phyloP scores from a whole-genome alignment of 2,329 filamentous ascomycete species.

The Cytospora piceae region DNA sequence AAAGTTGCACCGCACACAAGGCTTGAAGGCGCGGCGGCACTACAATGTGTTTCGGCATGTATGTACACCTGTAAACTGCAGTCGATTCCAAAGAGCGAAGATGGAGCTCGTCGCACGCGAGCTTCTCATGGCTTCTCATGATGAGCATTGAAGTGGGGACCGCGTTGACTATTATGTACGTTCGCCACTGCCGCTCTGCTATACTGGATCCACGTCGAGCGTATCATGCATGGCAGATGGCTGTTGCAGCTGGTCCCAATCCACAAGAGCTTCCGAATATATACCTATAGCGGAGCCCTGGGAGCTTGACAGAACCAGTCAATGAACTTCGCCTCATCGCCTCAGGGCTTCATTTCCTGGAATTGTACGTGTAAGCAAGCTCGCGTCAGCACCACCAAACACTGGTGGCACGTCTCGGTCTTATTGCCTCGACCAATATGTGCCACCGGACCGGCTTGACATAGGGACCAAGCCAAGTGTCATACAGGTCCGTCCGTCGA shows the following conservation, averaged over 20 bases:
- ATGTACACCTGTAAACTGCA: background rate
- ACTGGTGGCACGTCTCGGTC: conserved; percentile 10
- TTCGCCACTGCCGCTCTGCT: background rate
- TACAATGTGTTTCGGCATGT: background rate
- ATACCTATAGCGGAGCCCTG: conserved; percentile 1
- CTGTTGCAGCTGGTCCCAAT: conserved; percentile 8
- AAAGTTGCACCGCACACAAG: background rate
- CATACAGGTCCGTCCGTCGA: background rate
- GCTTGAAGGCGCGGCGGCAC: background rate
- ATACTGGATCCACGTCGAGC: conserved; percentile 10
- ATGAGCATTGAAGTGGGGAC: conserved; percentile 12
- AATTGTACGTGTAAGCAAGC: background rate
- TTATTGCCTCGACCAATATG: conserved; percentile 16
- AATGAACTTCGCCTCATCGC: conserved; percentile 22
- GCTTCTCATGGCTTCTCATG: conserved; percentile 1
- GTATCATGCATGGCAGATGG: conserved; percentile 6
- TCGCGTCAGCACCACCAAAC: conserved; percentile 7
- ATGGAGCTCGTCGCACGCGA: conserved; percentile 16
- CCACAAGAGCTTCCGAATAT: conserved; percentile 2
- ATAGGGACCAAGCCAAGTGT: background rate
- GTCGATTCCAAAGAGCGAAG: background rate
- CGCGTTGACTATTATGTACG: conserved; percentile 6
- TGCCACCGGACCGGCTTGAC: conserved; percentile 4
- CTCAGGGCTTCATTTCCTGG: conserved; percentile 10
- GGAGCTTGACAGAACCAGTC: conserved; percentile 11